These are phyloP conservation scores for Daldinia concentrica DNA, from an alignment of 495 filamentous ascomycete species.

Conservation along the genomic window DNA sequence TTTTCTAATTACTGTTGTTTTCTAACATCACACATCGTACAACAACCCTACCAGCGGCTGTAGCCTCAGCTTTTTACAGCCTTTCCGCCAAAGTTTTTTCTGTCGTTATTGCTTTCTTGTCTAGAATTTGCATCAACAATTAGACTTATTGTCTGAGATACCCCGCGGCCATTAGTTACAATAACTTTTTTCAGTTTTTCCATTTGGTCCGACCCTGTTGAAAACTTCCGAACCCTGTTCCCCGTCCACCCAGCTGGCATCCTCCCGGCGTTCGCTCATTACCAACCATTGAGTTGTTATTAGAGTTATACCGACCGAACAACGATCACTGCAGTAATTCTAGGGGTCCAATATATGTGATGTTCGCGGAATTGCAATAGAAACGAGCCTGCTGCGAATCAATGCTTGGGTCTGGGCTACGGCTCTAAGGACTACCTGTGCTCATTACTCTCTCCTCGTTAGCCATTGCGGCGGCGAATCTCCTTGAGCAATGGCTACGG, in stretches of 20 bases:
- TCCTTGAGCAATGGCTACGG: constrained; percentile 55
- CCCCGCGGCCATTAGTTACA: constrained; percentile 29
- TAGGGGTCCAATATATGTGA: constrained; percentile 23
- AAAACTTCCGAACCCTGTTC: constrained; percentile 34
- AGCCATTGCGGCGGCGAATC: constrained; percentile 24
- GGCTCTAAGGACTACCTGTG: constrained; percentile 25
- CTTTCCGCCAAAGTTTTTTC: constrained; percentile 13
- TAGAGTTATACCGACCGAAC: constrained; percentile 41
- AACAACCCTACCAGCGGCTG: constrained; percentile 20
- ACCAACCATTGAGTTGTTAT: constrained; percentile 23
- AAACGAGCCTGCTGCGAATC: constrained; percentile 34
- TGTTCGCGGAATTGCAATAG: constrained; percentile 37
- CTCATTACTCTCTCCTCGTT: constrained; percentile 18
- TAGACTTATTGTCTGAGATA: constrained; percentile 42
- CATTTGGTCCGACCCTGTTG: constrained; percentile 9
- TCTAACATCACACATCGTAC: constrained; percentile 29
- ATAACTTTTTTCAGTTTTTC: constrained; percentile 23
- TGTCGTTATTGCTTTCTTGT: constrained; percentile 33
- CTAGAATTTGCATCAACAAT: constrained; percentile 40
- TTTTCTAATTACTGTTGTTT: constrained; percentile 25
- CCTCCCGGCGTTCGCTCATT: constrained; percentile 30
- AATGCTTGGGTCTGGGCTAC: constrained; percentile 28
- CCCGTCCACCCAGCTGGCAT: constrained; percentile 32
- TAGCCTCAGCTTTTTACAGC: constrained; percentile 29
- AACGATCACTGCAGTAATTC: constrained; percentile 20